Evolutionary conservation across 116 monocot species (phyloP).

Genomic region (Zostera marina): DNA sequence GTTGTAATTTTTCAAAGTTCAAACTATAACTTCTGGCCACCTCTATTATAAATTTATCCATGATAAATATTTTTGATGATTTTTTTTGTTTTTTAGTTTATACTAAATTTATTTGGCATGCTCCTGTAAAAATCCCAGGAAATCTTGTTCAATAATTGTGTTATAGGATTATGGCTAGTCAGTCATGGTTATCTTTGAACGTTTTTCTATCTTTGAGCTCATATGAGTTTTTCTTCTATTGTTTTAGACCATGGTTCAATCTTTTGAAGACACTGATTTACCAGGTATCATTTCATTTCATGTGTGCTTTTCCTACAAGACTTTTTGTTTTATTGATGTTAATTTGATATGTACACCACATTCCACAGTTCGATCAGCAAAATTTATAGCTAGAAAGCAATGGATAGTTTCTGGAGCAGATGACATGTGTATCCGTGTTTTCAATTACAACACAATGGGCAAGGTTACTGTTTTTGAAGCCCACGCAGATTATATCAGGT

Average conservation of each 20-base stretch:
- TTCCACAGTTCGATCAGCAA: constrained; percentile 68
- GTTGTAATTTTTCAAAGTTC: too few relatives aligned
- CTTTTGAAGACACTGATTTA: constrained; percentile 9
- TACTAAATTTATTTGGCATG: too few relatives aligned
- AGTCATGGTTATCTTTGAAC: too few relatives aligned
- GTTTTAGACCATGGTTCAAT: constrained; percentile 7
- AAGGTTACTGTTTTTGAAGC: constrained; percentile 87
- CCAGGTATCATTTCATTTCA: constrained; percentile 4
- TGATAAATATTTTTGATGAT: too few relatives aligned
- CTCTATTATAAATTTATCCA: too few relatives aligned
- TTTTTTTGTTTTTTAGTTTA: too few relatives aligned
- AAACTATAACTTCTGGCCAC: too few relatives aligned
- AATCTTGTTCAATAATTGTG: too few relatives aligned
- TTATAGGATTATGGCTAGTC: too few relatives aligned
- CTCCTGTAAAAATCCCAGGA: too few relatives aligned
- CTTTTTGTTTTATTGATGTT: background rate
- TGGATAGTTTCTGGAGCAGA: constrained; percentile 95
- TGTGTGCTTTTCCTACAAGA: background rate
- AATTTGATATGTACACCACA: constrained; percentile 5
- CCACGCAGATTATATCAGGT: constrained; percentile 92
- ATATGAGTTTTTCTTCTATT: background rate
- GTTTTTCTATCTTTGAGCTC: background rate
- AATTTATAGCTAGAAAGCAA: constrained; percentile 86
- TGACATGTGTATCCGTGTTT: constrained; percentile 89
- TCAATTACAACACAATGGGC: constrained; percentile 95